Base-by-base conservation (phyloP, 2,329 filamentous ascomycete species). In the Aspergillus viridinutans region DNA sequence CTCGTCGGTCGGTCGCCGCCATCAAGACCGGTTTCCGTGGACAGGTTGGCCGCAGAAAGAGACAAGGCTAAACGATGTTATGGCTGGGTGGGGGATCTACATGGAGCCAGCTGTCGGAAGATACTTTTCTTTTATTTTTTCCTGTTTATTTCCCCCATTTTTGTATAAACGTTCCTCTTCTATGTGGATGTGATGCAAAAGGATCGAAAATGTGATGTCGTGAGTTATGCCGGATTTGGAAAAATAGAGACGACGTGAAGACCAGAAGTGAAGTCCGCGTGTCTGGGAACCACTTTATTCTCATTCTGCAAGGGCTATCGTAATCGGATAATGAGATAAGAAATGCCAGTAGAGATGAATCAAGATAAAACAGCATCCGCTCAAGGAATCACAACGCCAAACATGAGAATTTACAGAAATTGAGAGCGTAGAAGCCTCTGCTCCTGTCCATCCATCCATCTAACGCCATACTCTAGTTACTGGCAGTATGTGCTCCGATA, bases 11-110 rank as follows among this genome's bases (percentile, higher is more conserved):
- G 72, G 93, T 97, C 74, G 91, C 91, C 59, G 92, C 94, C 67
- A 99, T 99, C 89, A 99, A 99, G 88, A 96, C 92, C 61, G 94
- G 94, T 92, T 99, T 99, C 92, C 95, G 92, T 72, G 94, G 94
- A 77, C 94, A 97, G 81, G 90, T 99, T 77, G 94, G 94, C 76
- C 97, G 97, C 89, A 89, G 94, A 85, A 94, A 87, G 84, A 95
- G 95, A 85, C 85, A 90, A 77, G 89, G 83, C 77, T 95, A 92
- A 83, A 68, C 56, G 56, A 53, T 20, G 4, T 25, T 23, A 43
- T 49, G 48, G 42, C 45, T 38, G 48, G 49, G 56, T 50, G 40
- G 56, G 54, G 56, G 54, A 55, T 56, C 54, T 60, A 48, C 25
- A 50, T 47, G 53, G 55, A 48, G 55, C 35, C 43, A 32, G 53